phyloP scores from a whole-genome alignment of 495 filamentous ascomycete species.

The Zalerion maritima region DNA sequence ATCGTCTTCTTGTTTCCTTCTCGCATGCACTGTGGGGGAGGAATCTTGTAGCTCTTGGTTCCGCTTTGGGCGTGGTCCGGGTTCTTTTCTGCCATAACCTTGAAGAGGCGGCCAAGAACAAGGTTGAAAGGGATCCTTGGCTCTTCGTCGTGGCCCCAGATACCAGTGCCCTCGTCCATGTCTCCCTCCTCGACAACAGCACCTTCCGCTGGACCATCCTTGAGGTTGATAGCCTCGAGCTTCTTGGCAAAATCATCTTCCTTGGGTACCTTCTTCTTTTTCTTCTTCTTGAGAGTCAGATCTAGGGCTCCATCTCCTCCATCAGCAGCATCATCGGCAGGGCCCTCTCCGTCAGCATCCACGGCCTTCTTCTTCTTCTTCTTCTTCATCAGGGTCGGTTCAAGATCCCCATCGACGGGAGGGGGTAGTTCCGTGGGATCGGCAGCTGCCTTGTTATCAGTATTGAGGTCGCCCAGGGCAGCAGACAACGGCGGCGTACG shows the following conservation, averaged over 20 bases:
- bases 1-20: conserved; percentile 99
- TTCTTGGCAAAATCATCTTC: conserved; percentile 43
- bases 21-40: conserved; percentile 94
- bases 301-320: conserved; percentile 57
- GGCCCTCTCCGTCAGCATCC: conserved; percentile 39
- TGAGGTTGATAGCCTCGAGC: conserved; percentile 60
- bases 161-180: conserved; percentile 77
- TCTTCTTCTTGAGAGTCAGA: conserved; percentile 81
- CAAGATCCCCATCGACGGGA: conserved; percentile 26
- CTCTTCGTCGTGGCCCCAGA: conserved; percentile 74
- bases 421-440: conserved; percentile 49
- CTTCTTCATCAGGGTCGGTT: conserved; percentile 37
- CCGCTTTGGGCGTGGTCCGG: conserved; percentile 82
- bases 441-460: conserved; percentile 40
- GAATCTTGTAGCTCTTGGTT: conserved; percentile 92
- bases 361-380: conserved; percentile 73
- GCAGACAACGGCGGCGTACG: conserved; percentile 43
- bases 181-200: conserved; percentile 48
- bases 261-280: conserved; percentile 82
- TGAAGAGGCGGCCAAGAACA: conserved; percentile 82
- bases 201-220: conserved; percentile 58
- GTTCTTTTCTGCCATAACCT: conserved; percentile 78
- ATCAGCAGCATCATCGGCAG: conserved; percentile 37
- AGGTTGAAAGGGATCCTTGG: conserved; percentile 68
- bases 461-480: conserved; percentile 34